Evolutionary conservation across 345 rosid species (phyloP).

Genomic region (Syzygium jambos): DNA sequence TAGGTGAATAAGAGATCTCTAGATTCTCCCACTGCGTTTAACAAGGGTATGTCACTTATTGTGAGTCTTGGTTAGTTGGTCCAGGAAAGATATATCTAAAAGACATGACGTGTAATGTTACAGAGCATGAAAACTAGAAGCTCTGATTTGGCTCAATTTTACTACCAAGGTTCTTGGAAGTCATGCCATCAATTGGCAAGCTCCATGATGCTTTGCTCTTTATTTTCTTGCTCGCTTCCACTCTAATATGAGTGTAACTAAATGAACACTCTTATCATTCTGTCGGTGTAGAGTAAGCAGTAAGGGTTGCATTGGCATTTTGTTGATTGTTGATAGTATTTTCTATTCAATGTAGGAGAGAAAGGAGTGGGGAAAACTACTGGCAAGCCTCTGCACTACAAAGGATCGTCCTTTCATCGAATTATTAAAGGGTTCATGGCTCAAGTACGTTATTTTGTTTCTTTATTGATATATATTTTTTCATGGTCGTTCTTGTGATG

Average conservation of each 20-base stretch:
- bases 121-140: neutral
- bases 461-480: neutral
- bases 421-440: constrained; percentile 94
- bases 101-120: neutral
- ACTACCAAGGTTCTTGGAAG: neutral
- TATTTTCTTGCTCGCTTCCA: neutral
- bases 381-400: constrained; percentile 77
- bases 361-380: constrained; percentile 76
- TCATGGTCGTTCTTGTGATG: neutral
- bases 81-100: neutral
- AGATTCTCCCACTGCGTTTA: neutral
- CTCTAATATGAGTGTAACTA: neutral
- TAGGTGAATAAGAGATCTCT: neutral
- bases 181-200: neutral
- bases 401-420: constrained; percentile 85
- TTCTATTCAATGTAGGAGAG: constrained; percentile 49
- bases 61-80: neutral
- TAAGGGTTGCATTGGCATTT: neutral
- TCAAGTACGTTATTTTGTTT: constrained; percentile 44
- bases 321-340: neutral
- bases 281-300: neutral
- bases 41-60: neutral
- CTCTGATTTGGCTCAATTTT: neutral
- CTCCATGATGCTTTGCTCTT: neutral
- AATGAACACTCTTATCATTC: neutral